Base-by-base conservation (phyloP, 345 rosid species). In the Lepidium didymum region DNA sequence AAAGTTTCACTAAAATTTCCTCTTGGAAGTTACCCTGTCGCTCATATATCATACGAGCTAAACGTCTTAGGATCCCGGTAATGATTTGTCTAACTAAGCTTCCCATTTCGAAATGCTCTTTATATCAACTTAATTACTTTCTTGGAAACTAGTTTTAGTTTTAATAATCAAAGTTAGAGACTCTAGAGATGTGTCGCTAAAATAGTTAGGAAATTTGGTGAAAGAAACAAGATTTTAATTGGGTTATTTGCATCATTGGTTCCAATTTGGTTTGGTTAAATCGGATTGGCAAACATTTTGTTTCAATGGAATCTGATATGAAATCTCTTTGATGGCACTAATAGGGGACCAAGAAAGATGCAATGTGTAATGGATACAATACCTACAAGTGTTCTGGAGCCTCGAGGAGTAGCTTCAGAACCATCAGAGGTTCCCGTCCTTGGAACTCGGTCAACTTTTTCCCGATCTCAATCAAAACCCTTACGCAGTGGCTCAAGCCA, bases 31-130 rank as follows among this genome's bases (percentile, higher is more conserved):
- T 86, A 80, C 69, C 81, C 87, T 4, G 89, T 84, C 4, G 86
- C 90, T 51, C 93, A 82, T 72, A 66, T 93, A 68, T 70, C 93
- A 10, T 93, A 90, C 47, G 96, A 93, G 82, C 51, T 87, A 82
- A 93, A 93, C 73, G 89, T 83, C 63, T 79, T 85, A 78, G 96
- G 98, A 62, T 84, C 94, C 16, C 76, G 98, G 98, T 92, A 67
- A 78, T 72, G 73, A 9, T 25, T 25, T 27, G 34, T 62, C 64
- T 37, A 12, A 62, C 33, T 44, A 3, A 6, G 4, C 47, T 35
- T 55, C 56, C 19, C 14, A 10, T 43, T 46, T 43, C 15, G 1
- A 45, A 10, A 8, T 21, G 8, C 4, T 43, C 14, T 6, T 14
- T 42, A 11, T 12, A 36, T 59, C 37, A 29, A 3, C 6, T 35